A percentile compares a stretch with the other conserved stretches of the same genome.
phyloP scores from a whole-genome alignment of 306 rosid species.

The Erythrophleum fordii region DNA sequence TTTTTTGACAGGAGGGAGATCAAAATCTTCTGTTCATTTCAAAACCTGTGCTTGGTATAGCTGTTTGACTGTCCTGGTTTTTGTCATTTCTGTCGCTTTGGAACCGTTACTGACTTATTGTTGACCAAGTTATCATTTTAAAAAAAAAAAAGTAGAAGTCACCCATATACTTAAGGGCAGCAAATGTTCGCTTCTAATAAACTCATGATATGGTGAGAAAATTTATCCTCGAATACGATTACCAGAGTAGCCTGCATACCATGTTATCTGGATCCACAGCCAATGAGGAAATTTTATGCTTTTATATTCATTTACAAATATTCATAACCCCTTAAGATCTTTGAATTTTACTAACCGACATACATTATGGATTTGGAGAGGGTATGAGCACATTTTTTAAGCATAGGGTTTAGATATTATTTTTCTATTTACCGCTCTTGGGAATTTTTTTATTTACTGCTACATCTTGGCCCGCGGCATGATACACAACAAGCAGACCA shows the following conservation, averaged over 20 bases:
- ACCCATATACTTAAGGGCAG: neutral
- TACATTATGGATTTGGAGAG: neutral
- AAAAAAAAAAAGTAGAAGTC: neutral
- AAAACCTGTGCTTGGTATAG: neutral
- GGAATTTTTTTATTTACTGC: neutral
- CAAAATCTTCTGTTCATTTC: neutral
- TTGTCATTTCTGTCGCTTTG: too few relatives aligned
- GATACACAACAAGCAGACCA: slow-evolving; percentile 5
- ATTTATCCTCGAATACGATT: neutral
- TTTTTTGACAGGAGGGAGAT: neutral
- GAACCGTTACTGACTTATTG: too few relatives aligned
- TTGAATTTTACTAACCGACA: neutral
- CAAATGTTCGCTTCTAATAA: slow-evolving; percentile 10
- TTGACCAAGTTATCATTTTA: slow-evolving; percentile 13
- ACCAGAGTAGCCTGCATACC: neutral
- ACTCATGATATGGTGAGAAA: neutral
- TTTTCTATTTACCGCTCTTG: neutral
- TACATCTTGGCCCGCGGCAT: neutral
- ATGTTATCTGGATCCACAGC: slow-evolving; percentile 6
- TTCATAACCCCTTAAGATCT: neutral
- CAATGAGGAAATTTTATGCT: neutral
- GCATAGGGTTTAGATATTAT: neutral
- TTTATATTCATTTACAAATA: neutral
- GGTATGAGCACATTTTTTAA: neutral
- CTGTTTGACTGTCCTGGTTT: neutral